These are phyloP conservation scores for Mortierella sp. DNA, from an alignment of 371 early-diverging fungal genomes.

Conservation along the genomic window DNA sequence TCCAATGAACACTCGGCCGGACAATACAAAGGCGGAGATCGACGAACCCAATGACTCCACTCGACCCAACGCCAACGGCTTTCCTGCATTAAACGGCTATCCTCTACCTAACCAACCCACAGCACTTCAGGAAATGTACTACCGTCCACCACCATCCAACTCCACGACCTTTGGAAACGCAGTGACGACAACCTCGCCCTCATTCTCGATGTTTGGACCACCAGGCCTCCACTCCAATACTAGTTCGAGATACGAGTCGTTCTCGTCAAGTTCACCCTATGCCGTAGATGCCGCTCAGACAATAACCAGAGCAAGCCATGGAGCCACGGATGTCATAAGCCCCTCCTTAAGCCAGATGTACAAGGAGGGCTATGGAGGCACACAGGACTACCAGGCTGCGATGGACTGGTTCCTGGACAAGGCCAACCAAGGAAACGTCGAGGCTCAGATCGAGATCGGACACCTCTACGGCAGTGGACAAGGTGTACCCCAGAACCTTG, in stretches of 20 bases:
- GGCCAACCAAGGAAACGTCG: conserved; percentile 40
- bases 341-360: not conserved
- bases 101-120: not conserved
- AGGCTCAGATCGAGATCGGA: not conserved
- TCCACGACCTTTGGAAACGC: not conserved
- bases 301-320: not conserved
- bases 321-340: not conserved
- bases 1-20: not conserved
- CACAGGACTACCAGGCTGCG: conserved; percentile 35
- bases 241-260: not conserved
- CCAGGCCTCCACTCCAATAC: not conserved
- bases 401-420: conserved; percentile 67
- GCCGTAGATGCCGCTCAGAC: not conserved
- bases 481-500: conserved; percentile 59
- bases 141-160: not conserved
- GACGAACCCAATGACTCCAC: not conserved
- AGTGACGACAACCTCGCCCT: not conserved
- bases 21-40: not conserved
- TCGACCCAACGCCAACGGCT: not conserved
- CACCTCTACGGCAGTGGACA: conserved; percentile 59
- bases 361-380: not conserved
- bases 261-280: not conserved
- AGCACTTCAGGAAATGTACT: too few species aligned
- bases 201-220: not conserved
- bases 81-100: too few species aligned